phyloP scores from a whole-genome alignment of 2,329 filamentous ascomycete species.

The Trichoderma koningiopsis region DNA sequence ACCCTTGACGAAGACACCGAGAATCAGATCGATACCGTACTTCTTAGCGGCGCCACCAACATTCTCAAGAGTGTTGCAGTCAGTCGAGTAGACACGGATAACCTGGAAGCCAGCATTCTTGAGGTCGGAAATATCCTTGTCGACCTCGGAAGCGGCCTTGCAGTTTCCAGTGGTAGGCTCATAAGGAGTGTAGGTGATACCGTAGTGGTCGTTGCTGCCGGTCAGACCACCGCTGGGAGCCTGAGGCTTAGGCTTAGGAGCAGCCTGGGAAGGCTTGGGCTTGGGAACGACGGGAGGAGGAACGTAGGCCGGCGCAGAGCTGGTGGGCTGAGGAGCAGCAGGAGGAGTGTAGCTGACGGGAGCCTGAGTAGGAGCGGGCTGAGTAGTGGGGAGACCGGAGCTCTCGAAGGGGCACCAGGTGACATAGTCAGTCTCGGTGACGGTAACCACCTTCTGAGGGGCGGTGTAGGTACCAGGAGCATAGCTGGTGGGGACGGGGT shows the following conservation, averaged over 20 bases:
- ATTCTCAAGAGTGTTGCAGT: slow-evolving; percentile 79
- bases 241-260: slow-evolving; percentile 30
- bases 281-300: slow-evolving; percentile 24
- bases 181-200: slow-evolving; percentile 82
- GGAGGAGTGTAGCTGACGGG: slow-evolving; percentile 20
- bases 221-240: slow-evolving; percentile 39
- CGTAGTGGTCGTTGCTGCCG: slow-evolving; percentile 61
- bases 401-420: slow-evolving; percentile 70
- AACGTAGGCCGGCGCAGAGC: slow-evolving; percentile 3
- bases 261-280: slow-evolving; percentile 12
- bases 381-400: slow-evolving; percentile 40
- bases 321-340: slow-evolving; percentile 7
- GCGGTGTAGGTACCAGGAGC: slow-evolving; percentile 73
- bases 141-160: slow-evolving; percentile 63
- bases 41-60: slow-evolving; percentile 70
- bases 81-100: slow-evolving; percentile 86
- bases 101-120: slow-evolving; percentile 66
- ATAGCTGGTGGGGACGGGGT: slow-evolving; percentile 66
- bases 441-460: slow-evolving; percentile 65
- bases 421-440: slow-evolving; percentile 68
- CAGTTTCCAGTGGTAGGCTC: slow-evolving; percentile 58
- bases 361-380: slow-evolving; percentile 35
- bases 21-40: slow-evolving; percentile 74
- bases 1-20: slow-evolving; percentile 82
- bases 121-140: slow-evolving; percentile 63